Evolutionary conservation across 192 early-diverging fungal species (phyloP), one percentile per base, ranked within the genome.

Genomic region (Backusella liffmaniae): DNA sequence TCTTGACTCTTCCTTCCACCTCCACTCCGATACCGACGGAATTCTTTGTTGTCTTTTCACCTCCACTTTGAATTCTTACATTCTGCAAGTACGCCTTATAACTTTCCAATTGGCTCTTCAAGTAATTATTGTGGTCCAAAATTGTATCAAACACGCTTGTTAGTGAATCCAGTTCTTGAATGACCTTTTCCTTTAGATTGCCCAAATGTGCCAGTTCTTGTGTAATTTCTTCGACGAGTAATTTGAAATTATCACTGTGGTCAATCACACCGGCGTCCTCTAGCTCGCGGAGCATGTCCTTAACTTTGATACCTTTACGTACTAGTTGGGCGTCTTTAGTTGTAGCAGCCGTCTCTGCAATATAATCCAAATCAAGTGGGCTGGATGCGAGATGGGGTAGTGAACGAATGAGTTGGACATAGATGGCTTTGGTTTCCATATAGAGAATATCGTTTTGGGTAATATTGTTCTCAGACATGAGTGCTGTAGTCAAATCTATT

Each of bases 31-130:
- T 90, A 77, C 92, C 70, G 32, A 92, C 90, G 78, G 86, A 81
- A n/a, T 70, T 86, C 46, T 86, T 79, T 13, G 71, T 46, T 18
- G 44, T 46, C 56, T 79, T 82, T 44, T 82, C 78, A 29, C 75
- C 80, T 13, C 80, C 75, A 35, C 74, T 79, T 83, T 97, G 91
- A 72, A 92, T 91, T 44, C 97, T 91, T 56, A 98, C 97, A 72
- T 98, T 98, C 78, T 95, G 92, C 41, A 98, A 80, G 69, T 98
- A 98, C 6, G 94, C 94, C 86, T 96, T 96, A 86, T 98, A 98
- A 29, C 89, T 91, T 73, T 98, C 97, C 59, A 98, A 84, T 86
- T 98, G 97, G 56, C 90, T 88, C 53, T 90, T 80, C 53, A 96
- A 82, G 70, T 96, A 98, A 74, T 95, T 94, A 86, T 98, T 98